Percentiles rank a stretch among this genome's conserved stretches.
These are phyloP conservation scores for Boletus pseudopeckii DNA, from an alignment of 768 basidiomycete genomes.

Conservation along the genomic window DNA sequence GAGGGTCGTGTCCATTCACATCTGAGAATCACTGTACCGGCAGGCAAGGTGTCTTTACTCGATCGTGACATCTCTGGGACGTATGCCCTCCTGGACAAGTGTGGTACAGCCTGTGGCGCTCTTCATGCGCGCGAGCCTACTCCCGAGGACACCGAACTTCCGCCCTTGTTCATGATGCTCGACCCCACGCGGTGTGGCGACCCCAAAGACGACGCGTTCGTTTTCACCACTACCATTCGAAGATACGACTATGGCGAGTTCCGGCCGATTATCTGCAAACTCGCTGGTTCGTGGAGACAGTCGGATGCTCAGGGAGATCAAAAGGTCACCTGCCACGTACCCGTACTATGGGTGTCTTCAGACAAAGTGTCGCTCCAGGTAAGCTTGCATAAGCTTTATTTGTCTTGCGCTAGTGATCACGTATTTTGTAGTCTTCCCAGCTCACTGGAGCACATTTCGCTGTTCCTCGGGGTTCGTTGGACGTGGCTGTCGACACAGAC, in stretches of 20 bases:
- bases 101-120: conserved; percentile 83
- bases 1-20: conserved; percentile 65
- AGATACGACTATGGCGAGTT: conserved; percentile 80
- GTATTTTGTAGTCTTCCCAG: conserved; percentile 44
- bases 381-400: conserved; percentile 14
- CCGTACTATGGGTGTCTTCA: conserved; percentile 61
- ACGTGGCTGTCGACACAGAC: conserved; percentile 50
- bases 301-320: conserved; percentile 47
- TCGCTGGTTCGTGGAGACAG: conserved; percentile 80
- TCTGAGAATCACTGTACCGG: conserved; percentile 58
- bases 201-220: conserved; percentile 73
- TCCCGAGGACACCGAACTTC: conserved; percentile 44
- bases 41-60: conserved; percentile 43
- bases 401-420: conserved; percentile 1
- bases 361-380: conserved; percentile 54
- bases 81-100: conserved; percentile 78
- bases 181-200: conserved; percentile 82
- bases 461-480: conserved; percentile 53
- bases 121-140: conserved; percentile 62
- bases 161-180: conserved; percentile 72
- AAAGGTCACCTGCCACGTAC: conserved; percentile 54
- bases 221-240: conserved; percentile 76
- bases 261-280: conserved; percentile 69
- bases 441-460: conserved; percentile 59
- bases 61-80: conserved; percentile 82